Evolutionary conservation across 2,329 filamentous ascomycete genomes (phyloP), one percentile per base, ranked within the genome.

Genomic region (Setomelanomma holmii): DNA sequence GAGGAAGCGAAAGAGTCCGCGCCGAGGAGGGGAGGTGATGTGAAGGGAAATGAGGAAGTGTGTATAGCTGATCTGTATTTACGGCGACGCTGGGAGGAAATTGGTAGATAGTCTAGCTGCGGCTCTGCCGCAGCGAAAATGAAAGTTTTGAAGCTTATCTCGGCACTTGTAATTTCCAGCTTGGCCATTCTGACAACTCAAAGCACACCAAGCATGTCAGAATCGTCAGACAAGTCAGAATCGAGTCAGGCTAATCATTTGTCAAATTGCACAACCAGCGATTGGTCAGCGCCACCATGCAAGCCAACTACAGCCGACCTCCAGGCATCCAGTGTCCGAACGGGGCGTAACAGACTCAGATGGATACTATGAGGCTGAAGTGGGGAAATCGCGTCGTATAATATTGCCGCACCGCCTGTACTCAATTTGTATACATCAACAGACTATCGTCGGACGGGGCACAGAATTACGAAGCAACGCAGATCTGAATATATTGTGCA

Each of bases 1-100:
- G n/a, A 34, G 43, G 22, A 14, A 40, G 40, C 30, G 40, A 23
- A 24, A 34, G 23, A 43, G 23, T 27, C 43, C 42, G 43, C 45
- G 45, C 38, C 33, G 34, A 40, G 21, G 34, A 36, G 16, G 12
- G 34, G 3, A 16, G 34, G 16, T 33, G 34, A 45, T 24, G 35
- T 24, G 45, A 38, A 23, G 39, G 23, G 34, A 40, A 11, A 20
- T 17, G 30, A 17, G 19, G 16, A 8, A 21, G 36, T 46, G 43
- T 46, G 34, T 20, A 46, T 46, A 46, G 12, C 22, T 46, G 27
- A 46, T 27, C 7, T 24, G 34, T 30, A 46, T 11, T 11, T 30
- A 46, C 17, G 33, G 43, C 14, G 34, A 16, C 14, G n/a, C 11
- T 2, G 8, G 34, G 34, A 16, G 3, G 34, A 7, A 36, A 36